Evolutionary conservation across 108 stramenopile genomes (phyloP).

Genomic region (Cylindrotheca closterium): DNA sequence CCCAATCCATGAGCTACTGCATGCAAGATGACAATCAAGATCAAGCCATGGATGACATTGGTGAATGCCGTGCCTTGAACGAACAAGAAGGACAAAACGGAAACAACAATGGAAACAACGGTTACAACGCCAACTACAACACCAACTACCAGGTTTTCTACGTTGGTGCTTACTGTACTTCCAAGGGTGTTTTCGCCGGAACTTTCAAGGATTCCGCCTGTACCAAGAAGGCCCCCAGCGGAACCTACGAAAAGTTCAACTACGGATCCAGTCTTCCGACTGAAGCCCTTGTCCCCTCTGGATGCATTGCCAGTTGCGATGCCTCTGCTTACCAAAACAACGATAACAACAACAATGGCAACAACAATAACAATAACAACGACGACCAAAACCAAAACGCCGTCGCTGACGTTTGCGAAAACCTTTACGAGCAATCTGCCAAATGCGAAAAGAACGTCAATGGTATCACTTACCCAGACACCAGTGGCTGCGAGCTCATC

Average conservation of each 20-base stretch:
- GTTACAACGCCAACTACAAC: slow-evolving; percentile 42
- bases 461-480: slow-evolving; percentile 46
- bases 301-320: slow-evolving; percentile 27
- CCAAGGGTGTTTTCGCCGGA: slow-evolving; percentile 61
- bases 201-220: slow-evolving; percentile 69
- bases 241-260: slow-evolving; percentile 53
- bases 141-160: slow-evolving; percentile 50
- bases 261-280: slow-evolving; percentile 57
- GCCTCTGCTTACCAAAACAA: slow-evolving; percentile 39
- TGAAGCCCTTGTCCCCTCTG: slow-evolving; percentile 38
- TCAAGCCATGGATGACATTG: slow-evolving; percentile 33
- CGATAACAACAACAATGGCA: slow-evolving; percentile 28
- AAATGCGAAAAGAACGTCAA: slow-evolving; percentile 67
- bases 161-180: slow-evolving; percentile 73
- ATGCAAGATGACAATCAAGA: slow-evolving; percentile 38
- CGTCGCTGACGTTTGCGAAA: slow-evolving; percentile 60
- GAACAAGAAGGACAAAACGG: slow-evolving; percentile 30
- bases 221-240: slow-evolving; percentile 53
- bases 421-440: slow-evolving; percentile 51
- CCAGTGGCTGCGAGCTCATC: slow-evolving; percentile 52
- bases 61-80: slow-evolving; percentile 42
- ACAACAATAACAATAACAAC: slow-evolving; percentile 29
- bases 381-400: slow-evolving; percentile 15
- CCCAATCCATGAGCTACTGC: slow-evolving; percentile 45
- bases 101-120: slow-evolving; percentile 50